Percentiles rank a stretch among this genome's conserved stretches.
Conservation (phyloP, 495 filamentous ascomycete species). For the Cladorrhinum samala region DNA sequence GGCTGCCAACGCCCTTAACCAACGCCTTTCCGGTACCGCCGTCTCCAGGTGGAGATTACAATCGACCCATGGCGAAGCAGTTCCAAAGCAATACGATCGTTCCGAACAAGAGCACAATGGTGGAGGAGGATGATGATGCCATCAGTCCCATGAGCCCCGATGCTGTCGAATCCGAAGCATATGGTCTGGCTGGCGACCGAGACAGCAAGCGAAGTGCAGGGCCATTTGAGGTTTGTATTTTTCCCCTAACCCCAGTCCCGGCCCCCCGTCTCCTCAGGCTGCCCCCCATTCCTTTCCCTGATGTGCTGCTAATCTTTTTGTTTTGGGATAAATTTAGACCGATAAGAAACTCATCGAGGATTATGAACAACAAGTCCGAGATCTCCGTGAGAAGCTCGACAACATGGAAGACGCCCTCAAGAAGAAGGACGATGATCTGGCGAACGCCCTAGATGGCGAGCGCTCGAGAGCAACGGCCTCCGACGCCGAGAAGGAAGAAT, state of each 20-base stretch:
- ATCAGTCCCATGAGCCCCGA: constrained; percentile 28
- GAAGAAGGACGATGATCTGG: constrained; percentile 46
- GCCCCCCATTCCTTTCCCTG: too few species aligned
- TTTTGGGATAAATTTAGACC: constrained; percentile 31
- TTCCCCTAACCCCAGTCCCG: too few species aligned
- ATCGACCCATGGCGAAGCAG: constrained; percentile 69
- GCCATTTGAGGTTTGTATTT: constrained; percentile 44
- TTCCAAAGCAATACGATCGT: constrained; percentile 96
- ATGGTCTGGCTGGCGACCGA: constrained; percentile 46
- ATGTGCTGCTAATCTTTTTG: background rate
- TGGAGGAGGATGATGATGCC: constrained; percentile 86
- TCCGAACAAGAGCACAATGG: constrained; percentile 96
- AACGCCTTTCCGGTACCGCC: constrained; percentile 43
- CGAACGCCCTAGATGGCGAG: constrained; percentile 34
- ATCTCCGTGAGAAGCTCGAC: constrained; percentile 67
- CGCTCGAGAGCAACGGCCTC: constrained; percentile 35
- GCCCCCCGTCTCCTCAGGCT: too few species aligned
- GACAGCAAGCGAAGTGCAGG: constrained; percentile 54
- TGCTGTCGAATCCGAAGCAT: constrained; percentile 56
- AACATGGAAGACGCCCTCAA: constrained; percentile 57
- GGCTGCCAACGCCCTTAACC: constrained; percentile 23
- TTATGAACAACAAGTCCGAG: constrained; percentile 68
- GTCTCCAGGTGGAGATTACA: constrained; percentile 37
- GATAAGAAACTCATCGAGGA: constrained; percentile 69
- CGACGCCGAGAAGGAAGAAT: constrained; percentile 60